Evolutionary conservation across 306 rosid genomes (phyloP).

Genomic region (Medicago truncatula): MtrunA17r5.0-ANR NC_053045.1:12065501-12066000

Average conservation of each 20-base stretch:
- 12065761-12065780: conserved; percentile 79
- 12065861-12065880: conserved; percentile 61
- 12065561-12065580: conserved; percentile 41
- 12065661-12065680: conserved; percentile 18
- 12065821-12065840: conserved; percentile 62
- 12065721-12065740: conserved; percentile 31
- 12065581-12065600: conserved; percentile 44
- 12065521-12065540: conserved; percentile 76
- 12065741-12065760: conserved; percentile 52
- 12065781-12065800: conserved; percentile 92
- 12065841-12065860: conserved; percentile 83
- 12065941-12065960: conserved; percentile 56
- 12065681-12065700: conserved; percentile 35
- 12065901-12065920: conserved; percentile 64
- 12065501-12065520: conserved; percentile 66
- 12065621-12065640: conserved; percentile 69
- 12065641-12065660: conserved; percentile 27
- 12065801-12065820: conserved; percentile 60
- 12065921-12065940: conserved; percentile 60
- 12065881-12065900: conserved; percentile 51
- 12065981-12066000: conserved; percentile 73
- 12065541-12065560: conserved; percentile 64
- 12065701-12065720: conserved; percentile 28
- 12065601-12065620: conserved; percentile 58
- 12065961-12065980: conserved; percentile 74